phyloP scores from a whole-genome alignment of 306 rosid genomes.

The Vigna reflexopilosa region DNA sequence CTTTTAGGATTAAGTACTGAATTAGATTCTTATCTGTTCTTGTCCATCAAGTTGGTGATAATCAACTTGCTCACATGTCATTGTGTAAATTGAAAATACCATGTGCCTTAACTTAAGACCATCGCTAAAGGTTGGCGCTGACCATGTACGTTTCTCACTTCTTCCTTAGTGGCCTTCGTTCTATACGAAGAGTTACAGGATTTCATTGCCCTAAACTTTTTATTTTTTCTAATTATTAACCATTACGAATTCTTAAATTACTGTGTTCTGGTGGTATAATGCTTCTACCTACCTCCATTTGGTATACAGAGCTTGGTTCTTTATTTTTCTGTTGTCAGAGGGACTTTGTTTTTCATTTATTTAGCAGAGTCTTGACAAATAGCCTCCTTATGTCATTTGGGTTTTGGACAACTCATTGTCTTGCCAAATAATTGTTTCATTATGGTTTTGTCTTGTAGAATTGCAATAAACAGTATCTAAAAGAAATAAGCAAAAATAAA shows the following conservation, averaged over 20 bases:
- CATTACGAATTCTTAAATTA: background rate
- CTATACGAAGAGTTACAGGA: background rate
- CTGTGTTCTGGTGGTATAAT: background rate
- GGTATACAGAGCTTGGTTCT: background rate
- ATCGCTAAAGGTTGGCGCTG: constrained; percentile 28
- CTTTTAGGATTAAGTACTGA: constrained; percentile 46
- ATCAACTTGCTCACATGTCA: constrained; percentile 41
- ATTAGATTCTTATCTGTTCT: constrained; percentile 40
- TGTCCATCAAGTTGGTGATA: constrained; percentile 50
- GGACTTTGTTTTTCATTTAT: no score
- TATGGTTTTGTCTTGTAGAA: no score
- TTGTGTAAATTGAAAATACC: constrained; percentile 63
- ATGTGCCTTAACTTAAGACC: constrained; percentile 36
- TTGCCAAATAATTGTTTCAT: no score
- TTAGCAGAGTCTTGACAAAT: no score
- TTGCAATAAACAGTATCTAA: no score
- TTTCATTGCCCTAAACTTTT: background rate
- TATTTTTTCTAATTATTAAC: background rate
- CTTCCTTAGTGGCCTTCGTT: constrained; percentile 4
- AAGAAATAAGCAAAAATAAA: no score
- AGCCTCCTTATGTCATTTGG: no score
- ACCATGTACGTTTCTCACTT: background rate
- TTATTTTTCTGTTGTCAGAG: no score
- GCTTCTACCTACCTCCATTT: background rate
- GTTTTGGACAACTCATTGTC: no score